phyloP scores from a whole-genome alignment of 306 rosid species.

The Adenanthera pavonina region DNA sequence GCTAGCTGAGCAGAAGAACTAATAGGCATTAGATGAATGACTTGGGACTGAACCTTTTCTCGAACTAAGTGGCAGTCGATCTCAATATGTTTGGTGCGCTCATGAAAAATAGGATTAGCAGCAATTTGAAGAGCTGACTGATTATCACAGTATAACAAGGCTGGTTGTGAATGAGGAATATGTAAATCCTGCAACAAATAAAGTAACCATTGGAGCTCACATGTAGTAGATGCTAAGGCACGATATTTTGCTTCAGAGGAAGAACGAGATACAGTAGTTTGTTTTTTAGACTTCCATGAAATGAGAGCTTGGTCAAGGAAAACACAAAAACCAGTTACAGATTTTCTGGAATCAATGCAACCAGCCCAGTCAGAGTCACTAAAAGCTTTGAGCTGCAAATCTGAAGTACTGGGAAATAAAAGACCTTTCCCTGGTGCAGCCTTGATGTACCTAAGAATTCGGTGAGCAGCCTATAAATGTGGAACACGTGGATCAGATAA shows the following conservation, averaged over 20 bases:
- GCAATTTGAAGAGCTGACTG: neutral
- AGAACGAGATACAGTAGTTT: too few species aligned
- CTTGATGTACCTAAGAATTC: neutral
- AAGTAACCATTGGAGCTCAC: too few species aligned
- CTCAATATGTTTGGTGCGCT: neutral
- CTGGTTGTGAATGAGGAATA: too few species aligned
- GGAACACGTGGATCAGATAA: neutral
- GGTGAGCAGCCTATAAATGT: neutral
- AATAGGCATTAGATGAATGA: neutral
- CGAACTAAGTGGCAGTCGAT: neutral
- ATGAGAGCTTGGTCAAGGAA: neutral
- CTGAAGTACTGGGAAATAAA: neutral
- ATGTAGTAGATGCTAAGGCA: too few species aligned
- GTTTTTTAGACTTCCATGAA: too few species aligned
- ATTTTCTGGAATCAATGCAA: accelerated
- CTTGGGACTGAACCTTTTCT: neutral
- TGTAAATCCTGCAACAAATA: too few species aligned
- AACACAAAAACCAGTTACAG: accelerated
- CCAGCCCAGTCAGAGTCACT: neutral
- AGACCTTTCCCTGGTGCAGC: accelerated
- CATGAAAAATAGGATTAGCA: too few species aligned
- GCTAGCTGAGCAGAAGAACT: neutral
- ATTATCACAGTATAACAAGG: too few species aligned
- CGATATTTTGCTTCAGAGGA: too few species aligned
- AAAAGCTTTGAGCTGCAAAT: neutral